Evolutionary conservation across 1,284 basidiomycete species (phyloP), one percentile per base, ranked within the genome.

Genomic region (Moesziomyces aphidis): DNA sequence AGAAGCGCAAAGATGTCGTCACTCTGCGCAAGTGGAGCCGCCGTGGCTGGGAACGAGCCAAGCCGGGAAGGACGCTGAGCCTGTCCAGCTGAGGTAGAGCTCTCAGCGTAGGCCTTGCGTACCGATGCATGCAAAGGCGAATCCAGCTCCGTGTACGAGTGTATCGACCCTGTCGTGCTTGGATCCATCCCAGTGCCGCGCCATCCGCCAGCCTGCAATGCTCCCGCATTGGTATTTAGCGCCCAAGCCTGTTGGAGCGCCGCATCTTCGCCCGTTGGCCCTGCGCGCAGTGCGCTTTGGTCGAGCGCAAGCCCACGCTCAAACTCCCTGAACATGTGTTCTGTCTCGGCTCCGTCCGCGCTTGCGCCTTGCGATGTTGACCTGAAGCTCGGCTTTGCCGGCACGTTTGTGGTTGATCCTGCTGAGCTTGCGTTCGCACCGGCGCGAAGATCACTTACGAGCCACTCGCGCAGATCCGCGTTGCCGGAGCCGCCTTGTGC

Each of bases 1-100:
- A 74, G 62, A 5, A 74, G 57, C 0, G 66, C 62, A 19, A 74
- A 66, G 26, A 74, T 61, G 55, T 74, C 66, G 28, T 60, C 54
- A 0, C 61, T 53, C 19, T 50, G 56, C 9, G 59, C 55, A 21
- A 64, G 59, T 9, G 59, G 51, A 7, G 63, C 44, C n/a, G 53
- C 17, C 8, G 9, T 8, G 15, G 55, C 21, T 10, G 61, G 45
- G 39, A 42, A 34, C 31, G 31, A 34, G 31, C 31, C 31, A 34
- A 34, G 31, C 13, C 31, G 31, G 11, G 31, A 10, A 34, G 31
- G 11, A 34, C 8, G 3, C 39, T 19, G 39, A 6, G 15, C 4
- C 39, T 42, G 31, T 19, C 39, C 39, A 19, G 39, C 39, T 2
- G 39, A 17, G 39, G 17, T 19, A 1, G 39, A 42, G 6, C 39